Base-by-base conservation (phyloP, 768 basidiomycete genomes). In the Amanita molliuscula region DNA sequence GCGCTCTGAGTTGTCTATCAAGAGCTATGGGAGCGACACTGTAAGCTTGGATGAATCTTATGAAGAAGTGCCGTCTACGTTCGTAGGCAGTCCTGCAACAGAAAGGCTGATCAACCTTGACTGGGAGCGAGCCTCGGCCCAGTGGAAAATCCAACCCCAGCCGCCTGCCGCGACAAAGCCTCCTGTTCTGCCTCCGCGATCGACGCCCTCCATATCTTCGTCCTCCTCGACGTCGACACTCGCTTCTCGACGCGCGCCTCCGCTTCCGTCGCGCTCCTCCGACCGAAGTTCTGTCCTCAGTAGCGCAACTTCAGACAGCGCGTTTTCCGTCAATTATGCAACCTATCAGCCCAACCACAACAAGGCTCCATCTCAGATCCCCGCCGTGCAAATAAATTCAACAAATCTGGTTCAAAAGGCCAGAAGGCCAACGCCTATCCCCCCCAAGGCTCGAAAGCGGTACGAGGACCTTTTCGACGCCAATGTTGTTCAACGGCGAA, bases 11-110 rank as follows among this genome's bases (percentile, higher is more conserved):
- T 54, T 57, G 18, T 52, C 56, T 47, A 53, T 50, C 31, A 50
- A 50, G 16, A 50, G 49, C 21, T 44, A 34, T 25, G 59, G 59
- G 18, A 62, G 63, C 26, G 81, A 83, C 54, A 66, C 72, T 6
- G 65, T 67, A 36, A 83, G 81, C 56, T 71, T 84, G n/a, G 71
- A 74, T 44, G 84, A 83, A 53, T 87, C 84, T 1, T 88, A 79
- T 56, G 86, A 88, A 59, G 73, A 84, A 31, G 73, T 88, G 16
- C 79, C 81, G 7, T 65, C 71, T 3, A 68, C 77, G 6, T 73
- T 76, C 13, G 61, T 77, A 5, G 67, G 69, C 29, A 84, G 79
- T 54, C 81, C 82, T 11, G 66, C 67, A 11, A 70, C 71, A 11
- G 67, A 72, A 21, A 68, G 70, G 8, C 65, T 64, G 43, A 67